Percentiles rank a stretch among this genome's conserved stretches.
phyloP scores from a whole-genome alignment of 2,329 filamentous ascomycete species.

The Paraconiothyrium sp. region DNA sequence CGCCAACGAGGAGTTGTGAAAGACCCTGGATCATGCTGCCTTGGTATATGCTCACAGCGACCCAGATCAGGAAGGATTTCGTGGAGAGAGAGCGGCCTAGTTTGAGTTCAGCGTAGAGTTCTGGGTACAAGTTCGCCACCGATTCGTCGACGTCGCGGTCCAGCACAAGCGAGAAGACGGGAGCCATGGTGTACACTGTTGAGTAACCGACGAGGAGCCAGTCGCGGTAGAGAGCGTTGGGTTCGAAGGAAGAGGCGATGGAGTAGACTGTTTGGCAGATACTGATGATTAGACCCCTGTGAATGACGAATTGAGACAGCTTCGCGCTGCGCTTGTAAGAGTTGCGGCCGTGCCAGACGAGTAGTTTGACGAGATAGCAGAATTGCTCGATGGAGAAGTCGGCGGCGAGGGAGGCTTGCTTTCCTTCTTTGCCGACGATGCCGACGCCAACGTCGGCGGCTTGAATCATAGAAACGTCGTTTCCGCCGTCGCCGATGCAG shows the following conservation, averaged over 20 bases:
- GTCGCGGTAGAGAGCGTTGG: slow-evolving; percentile 90
- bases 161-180: slow-evolving; percentile 91
- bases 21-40: slow-evolving; percentile 96
- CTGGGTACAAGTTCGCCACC: slow-evolving; percentile 92
- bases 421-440: slow-evolving; percentile 97
- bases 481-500: slow-evolving; percentile 97
- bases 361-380: slow-evolving; percentile 89
- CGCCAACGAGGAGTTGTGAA: slow-evolving; percentile 84
- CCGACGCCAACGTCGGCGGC: slow-evolving; percentile 97
- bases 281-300: slow-evolving; percentile 91
- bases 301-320: slow-evolving; percentile 96
- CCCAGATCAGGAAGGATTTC: slow-evolving; percentile 96
- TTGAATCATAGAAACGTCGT: slow-evolving; percentile 99
- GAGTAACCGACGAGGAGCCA: slow-evolving; percentile 98
- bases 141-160: slow-evolving; percentile 96
- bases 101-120: slow-evolving; percentile 97
- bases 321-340: slow-evolving; percentile 97
- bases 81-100: slow-evolving; percentile 87
- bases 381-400: slow-evolving; percentile 98
- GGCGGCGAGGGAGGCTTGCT: slow-evolving; percentile 91
- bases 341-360: slow-evolving; percentile 99
- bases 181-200: slow-evolving; percentile 92
- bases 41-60: slow-evolving; percentile 93
- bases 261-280: slow-evolving; percentile 98
- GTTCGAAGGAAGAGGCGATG: slow-evolving; percentile 90